Conservation (phyloP, 2,329 filamentous ascomycete genomes). For the Botrytis medusae region DNA sequence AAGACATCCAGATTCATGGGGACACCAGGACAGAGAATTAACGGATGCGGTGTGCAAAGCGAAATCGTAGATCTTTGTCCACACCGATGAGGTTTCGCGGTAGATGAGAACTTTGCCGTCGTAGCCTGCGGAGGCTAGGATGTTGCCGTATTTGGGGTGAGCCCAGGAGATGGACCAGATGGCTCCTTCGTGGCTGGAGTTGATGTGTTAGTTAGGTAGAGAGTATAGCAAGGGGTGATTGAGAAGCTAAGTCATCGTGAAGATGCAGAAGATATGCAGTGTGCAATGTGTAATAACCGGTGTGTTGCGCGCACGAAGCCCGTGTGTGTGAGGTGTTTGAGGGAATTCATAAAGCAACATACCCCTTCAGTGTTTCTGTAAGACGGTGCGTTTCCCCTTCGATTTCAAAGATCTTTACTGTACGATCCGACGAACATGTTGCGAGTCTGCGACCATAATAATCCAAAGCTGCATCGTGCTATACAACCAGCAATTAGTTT, state of each 20-base stretch:
- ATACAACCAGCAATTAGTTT: conserved; percentile 18
- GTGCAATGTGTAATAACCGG: not conserved
- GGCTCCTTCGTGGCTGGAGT: conserved; percentile 81
- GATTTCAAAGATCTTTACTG: conserved; percentile 98
- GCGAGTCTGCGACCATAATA: conserved; percentile 96
- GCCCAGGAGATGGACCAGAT: conserved; percentile 99
- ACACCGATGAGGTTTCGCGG: conserved; percentile 76
- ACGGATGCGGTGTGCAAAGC: conserved; percentile 92
- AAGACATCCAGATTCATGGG: conserved; percentile 91
- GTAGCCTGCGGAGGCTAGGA: conserved; percentile 91
- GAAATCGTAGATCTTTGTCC: conserved; percentile 90
- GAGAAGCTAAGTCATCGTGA: not conserved
- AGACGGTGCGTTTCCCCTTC: conserved; percentile 89
- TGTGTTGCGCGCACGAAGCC: not conserved
- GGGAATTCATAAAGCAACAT: conserved; percentile 31
- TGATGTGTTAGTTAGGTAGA: conserved; percentile 6
- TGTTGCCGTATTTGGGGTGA: conserved; percentile 97
- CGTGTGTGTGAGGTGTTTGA: not conserved
- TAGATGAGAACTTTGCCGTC: conserved; percentile 99
- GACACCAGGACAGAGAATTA: conserved; percentile 97
- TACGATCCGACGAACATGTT: conserved; percentile 96
- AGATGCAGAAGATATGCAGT: not conserved
- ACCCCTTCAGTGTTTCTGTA: conserved; percentile 93
- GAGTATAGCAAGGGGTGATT: no score
- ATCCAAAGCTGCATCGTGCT: conserved; percentile 98